Percentiles rank a stretch among this genome's conserved stretches.
Evolutionary conservation across 2,329 filamentous ascomycete species (phyloP).

Genomic region (Penicillium sp.): DNA sequence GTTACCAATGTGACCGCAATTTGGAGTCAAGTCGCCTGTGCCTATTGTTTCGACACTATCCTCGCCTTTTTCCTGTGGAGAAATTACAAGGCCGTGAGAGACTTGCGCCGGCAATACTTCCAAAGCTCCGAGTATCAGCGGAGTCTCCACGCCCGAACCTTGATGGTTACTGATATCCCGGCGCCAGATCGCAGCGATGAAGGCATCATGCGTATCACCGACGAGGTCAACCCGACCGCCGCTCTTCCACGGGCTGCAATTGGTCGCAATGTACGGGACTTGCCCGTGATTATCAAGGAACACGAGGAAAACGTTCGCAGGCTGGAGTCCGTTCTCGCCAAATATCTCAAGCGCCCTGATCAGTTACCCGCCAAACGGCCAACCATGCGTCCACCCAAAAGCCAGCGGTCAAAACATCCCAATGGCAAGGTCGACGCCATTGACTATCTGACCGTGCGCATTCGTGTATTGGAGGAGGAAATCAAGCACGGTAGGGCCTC

Average conservation of each 20-base stretch:
- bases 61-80: conserved; percentile 79
- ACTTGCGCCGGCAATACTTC: conserved; percentile 71
- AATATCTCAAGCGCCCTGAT: conserved; percentile 82
- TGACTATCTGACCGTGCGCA: conserved; percentile 81
- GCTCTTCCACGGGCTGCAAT: conserved; percentile 75
- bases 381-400: conserved; percentile 71
- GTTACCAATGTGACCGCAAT: conserved; percentile 41
- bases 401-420: conserved; percentile 63
- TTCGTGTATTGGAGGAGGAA: conserved; percentile 72
- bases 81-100: conserved; percentile 72
- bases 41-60: conserved; percentile 65
- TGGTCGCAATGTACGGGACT: conserved; percentile 83
- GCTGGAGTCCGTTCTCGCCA: conserved; percentile 76
- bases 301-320: conserved; percentile 75
- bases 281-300: conserved; percentile 77
- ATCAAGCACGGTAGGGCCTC: conserved; percentile 76
- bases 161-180: conserved; percentile 76
- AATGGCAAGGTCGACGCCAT: conserved; percentile 83
- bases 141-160: conserved; percentile 67
- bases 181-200: conserved; percentile 73
- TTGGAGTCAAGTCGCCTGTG: conserved; percentile 55
- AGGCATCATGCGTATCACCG: conserved; percentile 76
- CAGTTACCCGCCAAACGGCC: conserved; percentile 72
- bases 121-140: conserved; percentile 80
- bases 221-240: conserved; percentile 70